A percentile compares a stretch with the other conserved stretches of the same genome.
Conservation (phyloP, 2,329 filamentous ascomycete species). For the Pseudogymnoascus sp. region DNA sequence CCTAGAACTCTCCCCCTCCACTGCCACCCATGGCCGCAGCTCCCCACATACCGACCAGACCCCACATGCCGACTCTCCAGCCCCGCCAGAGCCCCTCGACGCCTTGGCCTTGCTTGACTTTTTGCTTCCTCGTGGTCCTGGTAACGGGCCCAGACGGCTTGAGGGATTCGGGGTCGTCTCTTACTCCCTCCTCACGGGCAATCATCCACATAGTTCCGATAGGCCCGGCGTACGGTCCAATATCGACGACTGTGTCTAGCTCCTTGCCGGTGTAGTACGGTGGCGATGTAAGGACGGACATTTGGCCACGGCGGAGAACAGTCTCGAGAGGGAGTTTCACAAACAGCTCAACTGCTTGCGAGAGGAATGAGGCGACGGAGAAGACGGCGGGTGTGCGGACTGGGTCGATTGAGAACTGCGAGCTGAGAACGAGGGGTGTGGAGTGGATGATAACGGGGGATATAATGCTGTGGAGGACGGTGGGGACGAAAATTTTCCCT, state of each 20-base stretch:
- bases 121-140: conserved; percentile 9
- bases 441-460: conserved; percentile 77
- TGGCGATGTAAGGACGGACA: conserved; percentile 53
- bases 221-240: conserved; percentile 76
- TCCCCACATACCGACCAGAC: conserved; percentile 43
- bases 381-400: conserved; percentile 74
- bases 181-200: conserved; percentile 65
- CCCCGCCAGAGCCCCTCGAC: conserved; percentile 48
- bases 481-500: conserved; percentile 66
- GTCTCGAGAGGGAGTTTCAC: conserved; percentile 88
- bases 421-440: conserved; percentile 75
- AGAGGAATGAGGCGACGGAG: conserved; percentile 72
- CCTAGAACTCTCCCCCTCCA: conserved; percentile 26
- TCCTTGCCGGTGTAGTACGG: conserved; percentile 39
- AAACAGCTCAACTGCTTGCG: conserved; percentile 72
- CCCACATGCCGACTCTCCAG: conserved; percentile 50
- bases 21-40: conserved; percentile 23
- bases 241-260: conserved; percentile 68
- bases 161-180: neutral
- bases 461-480: conserved; percentile 74
- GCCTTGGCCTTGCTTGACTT: conserved; percentile 39
- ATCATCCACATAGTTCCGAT: conserved; percentile 89
- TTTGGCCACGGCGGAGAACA: conserved; percentile 79
- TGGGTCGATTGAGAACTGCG: conserved; percentile 76
- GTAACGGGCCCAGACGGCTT: conserved; percentile 5